These are phyloP conservation scores for Lactarius indigo DNA, from an alignment of 768 basidiomycete species.

Conservation along the genomic window DNA sequence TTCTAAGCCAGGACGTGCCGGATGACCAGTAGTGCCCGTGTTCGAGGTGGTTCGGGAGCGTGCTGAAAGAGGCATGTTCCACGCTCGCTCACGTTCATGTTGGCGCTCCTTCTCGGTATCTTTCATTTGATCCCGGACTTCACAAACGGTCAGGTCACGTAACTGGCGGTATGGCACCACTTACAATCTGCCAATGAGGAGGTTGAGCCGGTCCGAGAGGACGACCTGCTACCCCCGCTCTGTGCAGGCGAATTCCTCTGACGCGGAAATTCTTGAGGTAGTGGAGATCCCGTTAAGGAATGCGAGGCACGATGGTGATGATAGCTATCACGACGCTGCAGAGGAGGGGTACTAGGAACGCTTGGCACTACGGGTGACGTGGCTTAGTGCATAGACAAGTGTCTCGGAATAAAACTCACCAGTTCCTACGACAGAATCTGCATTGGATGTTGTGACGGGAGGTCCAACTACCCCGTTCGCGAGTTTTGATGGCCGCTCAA, in stretches of 20 bases:
- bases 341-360: slow-evolving; percentile 15
- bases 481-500: slow-evolving; percentile 1
- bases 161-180: not conserved
- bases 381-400: not conserved
- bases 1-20: slow-evolving; percentile 28
- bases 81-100: slow-evolving; percentile 46
- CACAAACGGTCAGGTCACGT: not conserved
- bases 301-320: slow-evolving; percentile 27
- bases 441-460: slow-evolving; percentile 1
- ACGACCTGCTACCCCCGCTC: slow-evolving; percentile 20
- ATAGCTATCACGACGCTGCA: slow-evolving; percentile 23
- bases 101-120: slow-evolving; percentile 32
- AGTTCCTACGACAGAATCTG: not conserved
- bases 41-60: slow-evolving; percentile 34
- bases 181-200: slow-evolving; percentile 25
- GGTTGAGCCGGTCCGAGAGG: slow-evolving; percentile 19
- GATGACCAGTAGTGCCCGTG: slow-evolving; percentile 31
- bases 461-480: not conserved
- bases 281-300: slow-evolving; percentile 23
- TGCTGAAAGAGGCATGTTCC: slow-evolving; percentile 46
- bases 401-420: slow-evolving; percentile 5
- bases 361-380: not conserved
- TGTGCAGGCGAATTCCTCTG: slow-evolving; percentile 14
- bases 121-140: slow-evolving; percentile 32
- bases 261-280: slow-evolving; percentile 22